These are phyloP conservation scores for carrot (Daucus carota) DNA, from an alignment of 129 eudicot genomes.

Conservation along the genomic window DNA sequence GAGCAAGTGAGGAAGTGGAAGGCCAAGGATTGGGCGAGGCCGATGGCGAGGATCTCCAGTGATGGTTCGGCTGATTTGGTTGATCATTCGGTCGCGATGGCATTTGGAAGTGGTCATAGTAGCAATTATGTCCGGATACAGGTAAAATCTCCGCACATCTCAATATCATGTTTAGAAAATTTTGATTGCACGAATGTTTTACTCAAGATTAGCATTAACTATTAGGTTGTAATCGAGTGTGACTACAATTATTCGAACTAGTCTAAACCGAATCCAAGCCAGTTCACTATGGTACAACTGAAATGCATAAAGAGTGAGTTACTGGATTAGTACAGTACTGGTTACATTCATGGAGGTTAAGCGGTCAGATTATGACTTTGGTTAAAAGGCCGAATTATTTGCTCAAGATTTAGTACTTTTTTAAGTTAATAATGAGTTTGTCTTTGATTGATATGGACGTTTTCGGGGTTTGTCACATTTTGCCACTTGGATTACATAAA, in stretches of 20 bases:
- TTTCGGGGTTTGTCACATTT: constrained; percentile 4
- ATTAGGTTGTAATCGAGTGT: no score
- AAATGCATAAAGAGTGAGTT: not conserved
- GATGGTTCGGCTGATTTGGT: constrained; percentile 80
- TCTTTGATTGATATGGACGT: constrained; percentile 4
- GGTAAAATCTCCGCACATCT: constrained; percentile 26
- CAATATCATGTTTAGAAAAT: no score
- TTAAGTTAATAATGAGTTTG: not conserved
- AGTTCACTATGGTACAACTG: not conserved
- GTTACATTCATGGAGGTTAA: not conserved
- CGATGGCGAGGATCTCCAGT: constrained; percentile 75
- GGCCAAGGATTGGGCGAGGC: constrained; percentile 72
- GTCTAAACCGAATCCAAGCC: not conserved
- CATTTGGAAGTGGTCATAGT: constrained; percentile 63
- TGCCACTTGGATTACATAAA: constrained; percentile 13
- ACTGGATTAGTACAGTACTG: not conserved
- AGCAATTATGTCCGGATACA: constrained; percentile 78
- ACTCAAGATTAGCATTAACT: no score
- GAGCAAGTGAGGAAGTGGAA: constrained; percentile 73
- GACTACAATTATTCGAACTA: no score
- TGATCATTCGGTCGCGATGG: constrained; percentile 92
- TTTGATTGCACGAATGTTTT: no score
- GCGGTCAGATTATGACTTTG: not conserved
- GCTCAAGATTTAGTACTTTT: not conserved
- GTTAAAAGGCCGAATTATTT: constrained; percentile 1